These are phyloP conservation scores for Silene conica DNA, from an alignment of 148 eudicot species.

Conservation along the genomic window DNA sequence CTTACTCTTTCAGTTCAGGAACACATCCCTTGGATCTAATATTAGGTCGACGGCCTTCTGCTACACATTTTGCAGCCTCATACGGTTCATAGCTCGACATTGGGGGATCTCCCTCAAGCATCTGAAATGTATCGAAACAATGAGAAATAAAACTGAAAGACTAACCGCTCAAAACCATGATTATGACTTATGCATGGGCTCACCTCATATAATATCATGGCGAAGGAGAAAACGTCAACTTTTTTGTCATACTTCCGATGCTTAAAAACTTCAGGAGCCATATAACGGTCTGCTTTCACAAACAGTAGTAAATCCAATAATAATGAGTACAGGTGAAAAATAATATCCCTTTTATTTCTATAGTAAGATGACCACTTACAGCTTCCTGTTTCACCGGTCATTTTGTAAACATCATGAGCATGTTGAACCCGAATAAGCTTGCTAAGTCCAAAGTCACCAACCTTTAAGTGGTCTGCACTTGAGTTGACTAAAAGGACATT, in stretches of 20 bases:
- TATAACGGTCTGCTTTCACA: slow-evolving; percentile 67
- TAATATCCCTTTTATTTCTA: slow-evolving; percentile 4
- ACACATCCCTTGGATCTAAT: slow-evolving; percentile 59
- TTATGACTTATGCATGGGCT: slow-evolving; percentile 14
- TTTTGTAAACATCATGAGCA: slow-evolving; percentile 90
- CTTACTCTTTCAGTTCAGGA: slow-evolving; percentile 76
- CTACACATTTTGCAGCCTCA: slow-evolving; percentile 70
- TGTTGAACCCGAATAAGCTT: slow-evolving; percentile 83
- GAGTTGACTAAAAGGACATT: slow-evolving; percentile 94
- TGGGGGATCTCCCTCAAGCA: slow-evolving; percentile 89
- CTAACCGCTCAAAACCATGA: slow-evolving; percentile 3
- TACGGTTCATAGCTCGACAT: slow-evolving; percentile 61
- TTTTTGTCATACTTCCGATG: slow-evolving; percentile 95
- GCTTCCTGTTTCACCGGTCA: slow-evolving; percentile 99
- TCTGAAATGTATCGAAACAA: slow-evolving; percentile 35
- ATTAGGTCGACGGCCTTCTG: slow-evolving; percentile 75
- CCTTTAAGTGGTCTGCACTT: slow-evolving; percentile 92
- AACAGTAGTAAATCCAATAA: slow-evolving; percentile 12
- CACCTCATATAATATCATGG: slow-evolving; percentile 96
- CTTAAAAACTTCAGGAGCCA: slow-evolving; percentile 99
- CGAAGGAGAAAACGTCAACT: slow-evolving; percentile 97
- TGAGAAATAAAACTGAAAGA: slow-evolving; percentile 10
- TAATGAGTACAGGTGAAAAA: slow-evolving; percentile 6
- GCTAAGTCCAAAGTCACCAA: slow-evolving; percentile 98
- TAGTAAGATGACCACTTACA: slow-evolving; percentile 49